phyloP scores from a whole-genome alignment of 148 eudicot genomes.

The Oxyria digyna region DNA sequence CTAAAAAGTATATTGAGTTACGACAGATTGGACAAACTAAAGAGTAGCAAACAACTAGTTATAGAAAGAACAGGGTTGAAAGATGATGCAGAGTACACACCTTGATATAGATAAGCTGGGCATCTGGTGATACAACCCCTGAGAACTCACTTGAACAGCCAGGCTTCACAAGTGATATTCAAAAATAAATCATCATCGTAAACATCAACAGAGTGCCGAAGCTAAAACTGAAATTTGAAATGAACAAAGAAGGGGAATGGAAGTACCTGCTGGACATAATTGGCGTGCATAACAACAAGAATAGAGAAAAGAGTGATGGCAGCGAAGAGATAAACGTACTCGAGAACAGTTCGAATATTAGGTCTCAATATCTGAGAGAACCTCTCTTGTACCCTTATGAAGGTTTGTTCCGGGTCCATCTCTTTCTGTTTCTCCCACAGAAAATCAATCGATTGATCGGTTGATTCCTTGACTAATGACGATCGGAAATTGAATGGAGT shows the following conservation, averaged over 20 bases:
- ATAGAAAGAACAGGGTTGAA: neutral
- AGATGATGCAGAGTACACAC: conserved; percentile 17
- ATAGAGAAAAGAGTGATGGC: conserved; percentile 78
- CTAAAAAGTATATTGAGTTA: neutral
- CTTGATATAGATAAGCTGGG: conserved; percentile 79
- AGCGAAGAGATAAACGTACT: conserved; percentile 53
- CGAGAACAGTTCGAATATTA: conserved; percentile 49
- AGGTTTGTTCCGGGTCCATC: conserved; percentile 95
- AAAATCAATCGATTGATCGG: neutral
- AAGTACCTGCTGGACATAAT: conserved; percentile 85
- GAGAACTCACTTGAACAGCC: conserved; percentile 88
- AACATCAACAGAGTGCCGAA: neutral
- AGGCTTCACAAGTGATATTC: conserved; percentile 43
- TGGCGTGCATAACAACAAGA: conserved; percentile 97
- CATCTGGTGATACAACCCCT: conserved; percentile 49
- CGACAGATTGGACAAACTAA: neutral
- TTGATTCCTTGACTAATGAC: neutral
- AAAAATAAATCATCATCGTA: conserved; percentile 4
- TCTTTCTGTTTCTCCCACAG: neutral
- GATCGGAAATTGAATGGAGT: neutral
- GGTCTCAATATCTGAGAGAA: conserved; percentile 75
- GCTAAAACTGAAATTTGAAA: neutral
- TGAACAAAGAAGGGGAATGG: neutral
- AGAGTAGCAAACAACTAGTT: neutral
- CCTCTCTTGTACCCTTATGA: conserved; percentile 91